A percentile compares a stretch with the other conserved stretches of the same genome.
Evolutionary conservation across 1,284 basidiomycete species (phyloP).

Genomic region (Pisolithus thermaeus): DNA sequence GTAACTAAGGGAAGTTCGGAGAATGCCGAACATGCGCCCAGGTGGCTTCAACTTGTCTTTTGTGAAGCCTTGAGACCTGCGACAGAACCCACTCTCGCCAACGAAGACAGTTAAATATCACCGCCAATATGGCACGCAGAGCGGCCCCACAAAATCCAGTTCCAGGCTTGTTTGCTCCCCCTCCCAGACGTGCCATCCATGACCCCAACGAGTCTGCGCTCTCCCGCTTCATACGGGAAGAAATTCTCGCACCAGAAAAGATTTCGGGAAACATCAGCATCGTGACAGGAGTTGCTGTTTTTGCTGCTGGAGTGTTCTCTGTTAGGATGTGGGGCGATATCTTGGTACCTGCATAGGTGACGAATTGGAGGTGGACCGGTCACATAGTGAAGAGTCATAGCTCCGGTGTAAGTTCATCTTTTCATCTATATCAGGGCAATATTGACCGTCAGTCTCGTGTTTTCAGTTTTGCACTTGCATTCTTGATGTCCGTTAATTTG

Average conservation of each 20-base stretch:
- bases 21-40: too few species aligned
- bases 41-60: too few species aligned
- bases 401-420: neutral
- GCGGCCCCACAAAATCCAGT: slow-evolving; percentile 47
- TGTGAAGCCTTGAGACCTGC: too few species aligned
- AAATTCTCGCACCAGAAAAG: slow-evolving; percentile 68
- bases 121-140: slow-evolving; percentile 57
- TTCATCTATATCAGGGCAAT: neutral
- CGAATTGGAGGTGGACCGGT: neutral
- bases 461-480: neutral
- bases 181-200: slow-evolving; percentile 31
- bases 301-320: slow-evolving; percentile 58
- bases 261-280: slow-evolving; percentile 66
- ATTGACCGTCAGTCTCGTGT: neutral
- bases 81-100: too few species aligned
- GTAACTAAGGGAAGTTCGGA: too few species aligned
- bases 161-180: slow-evolving; percentile 48
- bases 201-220: slow-evolving; percentile 60
- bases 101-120: neutral
- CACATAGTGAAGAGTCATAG: neutral
- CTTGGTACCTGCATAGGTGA: slow-evolving; percentile 52
- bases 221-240: slow-evolving; percentile 55
- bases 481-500: neutral
- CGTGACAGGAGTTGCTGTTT: slow-evolving; percentile 55
- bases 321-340: slow-evolving; percentile 71